Evolutionary conservation across 805 yeast genomes (phyloP).

Genomic region (Hanseniaspora occidentalis): DNA sequence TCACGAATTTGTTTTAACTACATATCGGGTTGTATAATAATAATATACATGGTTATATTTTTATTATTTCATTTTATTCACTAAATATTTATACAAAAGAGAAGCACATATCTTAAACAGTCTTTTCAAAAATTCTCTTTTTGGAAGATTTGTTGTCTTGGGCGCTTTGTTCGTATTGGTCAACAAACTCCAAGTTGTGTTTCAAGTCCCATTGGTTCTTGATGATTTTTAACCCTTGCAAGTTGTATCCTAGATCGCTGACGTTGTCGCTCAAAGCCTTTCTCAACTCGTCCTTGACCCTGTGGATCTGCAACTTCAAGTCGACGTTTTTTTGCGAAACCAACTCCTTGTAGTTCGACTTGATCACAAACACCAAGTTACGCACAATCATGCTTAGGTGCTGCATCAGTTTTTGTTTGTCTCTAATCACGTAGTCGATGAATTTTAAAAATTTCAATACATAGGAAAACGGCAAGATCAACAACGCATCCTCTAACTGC

Average conservation of each 20-base stretch:
- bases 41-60: background rate
- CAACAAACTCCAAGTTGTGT: constrained; percentile 65
- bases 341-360: constrained; percentile 68
- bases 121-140: constrained; percentile 64
- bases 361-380: constrained; percentile 61
- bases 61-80: background rate
- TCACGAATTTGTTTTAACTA: too few species aligned
- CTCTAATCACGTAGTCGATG: constrained; percentile 58
- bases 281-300: constrained; percentile 53
- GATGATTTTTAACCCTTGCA: constrained; percentile 67
- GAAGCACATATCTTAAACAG: constrained; percentile 13
- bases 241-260: constrained; percentile 65
- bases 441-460: constrained; percentile 59
- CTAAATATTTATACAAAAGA: background rate
- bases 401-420: constrained; percentile 31
- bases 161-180: constrained; percentile 44
- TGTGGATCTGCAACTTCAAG: constrained; percentile 50
- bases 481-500: constrained; percentile 83
- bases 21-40: too few species aligned
- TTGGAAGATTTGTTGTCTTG: constrained; percentile 43
- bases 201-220: constrained; percentile 67
- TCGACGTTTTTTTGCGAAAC: constrained; percentile 52
- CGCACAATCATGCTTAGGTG: constrained; percentile 58
- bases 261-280: constrained; percentile 37
- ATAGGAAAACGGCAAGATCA: constrained; percentile 83